Percentiles rank a stretch among this genome's conserved stretches.
These are phyloP conservation scores for Gamarada debralockiae DNA, from an alignment of 495 filamentous ascomycete genomes.

Conservation along the genomic window DNA sequence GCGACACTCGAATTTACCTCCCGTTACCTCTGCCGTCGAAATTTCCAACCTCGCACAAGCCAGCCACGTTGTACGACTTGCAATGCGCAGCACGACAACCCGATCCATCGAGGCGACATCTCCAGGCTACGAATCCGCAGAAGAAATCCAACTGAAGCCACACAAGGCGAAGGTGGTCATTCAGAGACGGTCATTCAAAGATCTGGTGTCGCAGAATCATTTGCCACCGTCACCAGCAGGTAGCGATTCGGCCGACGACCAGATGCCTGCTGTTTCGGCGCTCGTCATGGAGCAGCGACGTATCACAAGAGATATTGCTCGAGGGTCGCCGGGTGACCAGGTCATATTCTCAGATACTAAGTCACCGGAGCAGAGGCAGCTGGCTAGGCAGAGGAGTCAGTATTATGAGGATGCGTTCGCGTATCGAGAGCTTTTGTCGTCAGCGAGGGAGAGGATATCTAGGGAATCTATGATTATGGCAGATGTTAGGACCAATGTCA, in stretches of 20 bases:
- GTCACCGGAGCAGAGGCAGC: slow-evolving; percentile 25
- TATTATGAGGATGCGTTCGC: slow-evolving; percentile 61
- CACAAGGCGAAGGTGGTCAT: background rate
- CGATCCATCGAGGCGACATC: background rate
- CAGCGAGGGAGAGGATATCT: slow-evolving; percentile 52
- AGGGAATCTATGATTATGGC: slow-evolving; percentile 71
- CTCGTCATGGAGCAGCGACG: slow-evolving; percentile 12
- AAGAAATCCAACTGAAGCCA: background rate
- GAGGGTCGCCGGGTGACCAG: slow-evolving; percentile 25
- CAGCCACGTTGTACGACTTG: no score
- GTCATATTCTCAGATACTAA: slow-evolving; percentile 19
- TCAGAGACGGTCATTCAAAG: background rate
- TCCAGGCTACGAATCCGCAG: background rate
- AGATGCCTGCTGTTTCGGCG: background rate
- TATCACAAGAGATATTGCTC: slow-evolving; percentile 20
- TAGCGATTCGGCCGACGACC: slow-evolving; percentile 8
- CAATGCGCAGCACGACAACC: no score
- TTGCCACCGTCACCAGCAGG: slow-evolving; percentile 20
- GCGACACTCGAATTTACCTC: no score
- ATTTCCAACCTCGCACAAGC: no score
- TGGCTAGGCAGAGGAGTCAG: slow-evolving; percentile 36
- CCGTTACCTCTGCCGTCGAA: no score
- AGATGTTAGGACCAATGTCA: slow-evolving; percentile 81
- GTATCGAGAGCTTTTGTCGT: slow-evolving; percentile 43
- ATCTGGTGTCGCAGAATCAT: slow-evolving; percentile 1